Conservation (phyloP, 2,329 filamentous ascomycete species). For the Aspergillus ibericus region DNA sequence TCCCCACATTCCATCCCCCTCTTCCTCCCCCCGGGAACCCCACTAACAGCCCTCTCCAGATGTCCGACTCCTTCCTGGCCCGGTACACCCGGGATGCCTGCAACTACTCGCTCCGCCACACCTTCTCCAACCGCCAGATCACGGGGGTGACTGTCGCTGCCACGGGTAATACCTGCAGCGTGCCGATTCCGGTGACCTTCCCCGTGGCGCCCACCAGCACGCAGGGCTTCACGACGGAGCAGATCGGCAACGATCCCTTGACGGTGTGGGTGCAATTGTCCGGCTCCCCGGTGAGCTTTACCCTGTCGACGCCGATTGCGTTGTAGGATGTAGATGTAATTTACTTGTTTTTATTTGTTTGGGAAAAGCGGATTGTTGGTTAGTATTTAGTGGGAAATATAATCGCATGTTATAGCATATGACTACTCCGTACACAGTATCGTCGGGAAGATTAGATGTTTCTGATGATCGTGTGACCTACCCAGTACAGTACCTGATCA, state of each 20-base stretch:
- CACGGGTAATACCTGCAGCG: conserved; percentile 52
- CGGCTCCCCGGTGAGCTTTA: conserved; percentile 49
- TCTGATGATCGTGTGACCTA: too few species aligned
- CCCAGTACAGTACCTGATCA: too few species aligned
- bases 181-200: conserved; percentile 57
- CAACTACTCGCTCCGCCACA: conserved; percentile 51
- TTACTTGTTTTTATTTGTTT: too few species aligned
- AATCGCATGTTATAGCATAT: too few species aligned
- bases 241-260: conserved; percentile 56
- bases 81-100: conserved; percentile 57
- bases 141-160: conserved; percentile 53
- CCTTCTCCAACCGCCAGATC: conserved; percentile 47
- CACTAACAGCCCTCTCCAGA: conserved; percentile 20
- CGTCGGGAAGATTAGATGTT: too few species aligned
- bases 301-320: conserved; percentile 40
- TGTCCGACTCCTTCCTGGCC: conserved; percentile 52
- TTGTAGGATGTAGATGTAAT: conserved; percentile 23
- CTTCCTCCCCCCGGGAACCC: too few species aligned
- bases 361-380: background rate
- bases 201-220: conserved; percentile 47
- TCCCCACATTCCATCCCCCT: background rate
- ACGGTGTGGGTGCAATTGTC: conserved; percentile 53
- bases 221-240: conserved; percentile 49
- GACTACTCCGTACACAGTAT: too few species aligned
- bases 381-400: background rate